Base-by-base conservation (phyloP, 2,329 filamentous ascomycete species). In the Hypoxylon sp. region DNA sequence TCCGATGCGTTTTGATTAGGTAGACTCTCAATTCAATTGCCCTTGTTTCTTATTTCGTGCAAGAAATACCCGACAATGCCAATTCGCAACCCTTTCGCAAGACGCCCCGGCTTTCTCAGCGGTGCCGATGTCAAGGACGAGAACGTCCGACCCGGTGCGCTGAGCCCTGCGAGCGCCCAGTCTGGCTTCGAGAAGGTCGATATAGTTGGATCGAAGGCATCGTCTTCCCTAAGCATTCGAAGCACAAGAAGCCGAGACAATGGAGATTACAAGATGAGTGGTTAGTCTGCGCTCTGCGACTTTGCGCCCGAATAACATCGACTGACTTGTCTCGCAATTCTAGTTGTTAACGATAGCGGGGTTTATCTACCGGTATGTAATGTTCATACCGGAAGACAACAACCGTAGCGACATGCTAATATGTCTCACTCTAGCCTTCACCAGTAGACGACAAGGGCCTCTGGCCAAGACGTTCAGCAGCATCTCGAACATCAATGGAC, bases 291-390 rank as follows among this genome's bases (percentile, higher is more conserved):
- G 54, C 59, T 27, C 52, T 32, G 3, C 15, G 58, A 59, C 48
- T 44, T 68, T 65, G 54, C 62, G 60, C 57, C 39, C 35, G 51
- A 46, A 32, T 42, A 62, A 58, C 61, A 62, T 55, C 54, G 27
- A 68, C 73, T 76, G 62, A 75, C 56, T 44, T 37, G 32, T 51
- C 31, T 42, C 63, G 21, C n/a, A 52, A 35, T 46, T 63, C 68
- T 79, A 98, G 95, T 98, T 72, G 96, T 98, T 80, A 97, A 97
- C 78, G 94, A 97, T 81, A 97, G 92, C 79, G 95, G 95, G 73
- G 92, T 97, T 69, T 98, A 97, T 82, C 88, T 98, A 73, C 95
- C 95, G 75, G 93, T 96, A 89, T 81, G 88, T 75, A 65, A 53
- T 48, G 44, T 62, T 37, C 27, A 54, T 44, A 7, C 8, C 42